phyloP scores from a whole-genome alignment of 2,329 filamentous ascomycete species.

The Ophiostoma ulmi region DNA sequence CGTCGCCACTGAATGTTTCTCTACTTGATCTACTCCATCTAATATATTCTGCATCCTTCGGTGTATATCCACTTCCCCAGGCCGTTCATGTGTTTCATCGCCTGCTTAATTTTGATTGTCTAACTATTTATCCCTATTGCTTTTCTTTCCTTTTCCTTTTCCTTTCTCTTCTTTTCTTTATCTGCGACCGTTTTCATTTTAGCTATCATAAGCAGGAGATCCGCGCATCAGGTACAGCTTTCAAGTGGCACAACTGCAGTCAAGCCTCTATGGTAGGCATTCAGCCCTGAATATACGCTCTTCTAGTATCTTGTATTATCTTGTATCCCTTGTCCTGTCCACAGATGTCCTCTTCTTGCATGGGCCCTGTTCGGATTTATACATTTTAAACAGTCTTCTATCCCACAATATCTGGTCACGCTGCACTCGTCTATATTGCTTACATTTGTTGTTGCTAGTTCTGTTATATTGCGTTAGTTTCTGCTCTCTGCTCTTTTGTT shows the following conservation, averaged over 20 bases:
- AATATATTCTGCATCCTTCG: neutral
- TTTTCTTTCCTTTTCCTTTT: neutral
- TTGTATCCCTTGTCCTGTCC: neutral
- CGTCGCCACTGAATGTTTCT: neutral
- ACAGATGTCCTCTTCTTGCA: neutral
- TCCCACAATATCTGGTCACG: too few species aligned
- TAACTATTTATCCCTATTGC: too few species aligned
- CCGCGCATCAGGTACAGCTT: neutral
- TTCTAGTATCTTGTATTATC: neutral
- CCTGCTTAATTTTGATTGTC: too few species aligned
- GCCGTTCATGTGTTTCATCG: neutral
- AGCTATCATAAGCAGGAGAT: too few species aligned
- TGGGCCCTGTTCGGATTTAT: neutral
- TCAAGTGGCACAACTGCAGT: neutral
- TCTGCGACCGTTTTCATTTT: neutral
- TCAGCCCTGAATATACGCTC: neutral
- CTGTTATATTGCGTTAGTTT: too few species aligned
- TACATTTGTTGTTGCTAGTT: too few species aligned
- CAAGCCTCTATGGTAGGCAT: neutral
- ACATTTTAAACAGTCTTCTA: neutral
- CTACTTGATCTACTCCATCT: neutral
- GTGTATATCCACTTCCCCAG: conserved; percentile 8
- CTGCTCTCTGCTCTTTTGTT: too few species aligned
- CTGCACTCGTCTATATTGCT: too few species aligned
- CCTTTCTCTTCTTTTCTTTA: neutral